Evolutionary conservation across 495 filamentous ascomycete species (phyloP), one percentile per base, ranked within the genome.

Genomic region (Bacidia rubella): DNA sequence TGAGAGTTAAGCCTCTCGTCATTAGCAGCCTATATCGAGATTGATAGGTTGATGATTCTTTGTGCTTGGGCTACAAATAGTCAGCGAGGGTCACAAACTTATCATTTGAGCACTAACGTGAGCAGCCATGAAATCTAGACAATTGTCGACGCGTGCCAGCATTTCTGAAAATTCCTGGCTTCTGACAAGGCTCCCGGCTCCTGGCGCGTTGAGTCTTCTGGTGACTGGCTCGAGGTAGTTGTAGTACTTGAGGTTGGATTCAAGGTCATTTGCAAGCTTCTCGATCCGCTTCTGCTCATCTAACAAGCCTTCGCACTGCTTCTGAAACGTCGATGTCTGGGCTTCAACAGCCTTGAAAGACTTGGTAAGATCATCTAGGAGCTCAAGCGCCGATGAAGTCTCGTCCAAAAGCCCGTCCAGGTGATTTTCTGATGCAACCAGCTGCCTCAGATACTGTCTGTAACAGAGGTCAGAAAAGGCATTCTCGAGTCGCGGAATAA

Each of bases 191-290:
- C 81, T 89, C 26, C 82, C 79, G 20, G 89, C 87, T 12, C 89
- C 88, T 9, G 93, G 92, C 21, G 89, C 89, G 72, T 96, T 95
- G 40, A 98, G 78, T 24, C 85, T 76, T 48, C 87, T 77, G 11
- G 89, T 95, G 46, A 90, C 86, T 47, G 84, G 89, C 53, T 96
- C 92, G 20, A 97, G 74, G 63, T 90, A 93, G 20, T 81, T 78
- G 62, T 96, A 99, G 63, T 94, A 95, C 56, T 87, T 80, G 4
- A 95, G 73, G 56, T 94, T 93, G 24, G 82, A 78, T 5, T 83
- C 82, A 43, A 99, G 83, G 25, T 83, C 80, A 56, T 90, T 81
- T 1, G 87, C 85, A 35, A 97, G 71, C 29, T 74, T 73, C 47
- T 82, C 78, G 21, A 95, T 74, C 12, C 83, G 79, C 55, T 75